Evolutionary conservation across 176 grass and related monocot genomes (phyloP), one percentile per base, ranked within the genome.

Genomic region (Neostapfia colusana): DNA sequence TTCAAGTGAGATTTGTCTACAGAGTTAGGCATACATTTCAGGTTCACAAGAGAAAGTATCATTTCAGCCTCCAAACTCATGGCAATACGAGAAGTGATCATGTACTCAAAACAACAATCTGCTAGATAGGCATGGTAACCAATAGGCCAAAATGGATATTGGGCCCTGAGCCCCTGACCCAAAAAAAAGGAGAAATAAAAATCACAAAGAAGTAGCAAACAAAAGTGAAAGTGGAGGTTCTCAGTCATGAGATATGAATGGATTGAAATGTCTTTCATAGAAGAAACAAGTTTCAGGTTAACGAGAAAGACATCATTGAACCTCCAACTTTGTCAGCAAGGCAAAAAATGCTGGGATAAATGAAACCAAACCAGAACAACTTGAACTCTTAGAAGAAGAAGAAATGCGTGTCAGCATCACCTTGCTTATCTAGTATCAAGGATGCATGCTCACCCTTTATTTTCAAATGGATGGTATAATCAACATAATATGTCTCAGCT

Each of bases 271-370:
- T 79, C 80, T 69, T 83, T 67, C 81, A 54, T 83, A 49, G 74
- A 16, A 73, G 27, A 39, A 31, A 74, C 14, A 69, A 42, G 31
- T 77, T 24, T 87, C 80, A 79, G 81, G 75, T 88, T 88, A 84
- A 88, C 62, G 18, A 89, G 82, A 81, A 73, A 60, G 60, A 48
- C 81, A 75, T 88, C 86, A 79, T 75, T 21, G 80, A 43, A 58
- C 75, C 24, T 67, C 15, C 6, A 77, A 51, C 14, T 24, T 44
- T 23, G 10, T 36, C 45, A 48, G 28, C 61, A 10, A 76, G 25
- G 57, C 10, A 76, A 43, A 26, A 3, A 76, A 46, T 50, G 14
- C 60, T 15, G 14, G 72, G 59, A 77, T 77, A 28, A 31, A 65
- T 15, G 20, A 8, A 11, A 50, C 42, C n/a, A 24, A 63, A 72